Base-by-base conservation (phyloP, 495 filamentous ascomycete genomes). In the Penicillium ucsense region DNA sequence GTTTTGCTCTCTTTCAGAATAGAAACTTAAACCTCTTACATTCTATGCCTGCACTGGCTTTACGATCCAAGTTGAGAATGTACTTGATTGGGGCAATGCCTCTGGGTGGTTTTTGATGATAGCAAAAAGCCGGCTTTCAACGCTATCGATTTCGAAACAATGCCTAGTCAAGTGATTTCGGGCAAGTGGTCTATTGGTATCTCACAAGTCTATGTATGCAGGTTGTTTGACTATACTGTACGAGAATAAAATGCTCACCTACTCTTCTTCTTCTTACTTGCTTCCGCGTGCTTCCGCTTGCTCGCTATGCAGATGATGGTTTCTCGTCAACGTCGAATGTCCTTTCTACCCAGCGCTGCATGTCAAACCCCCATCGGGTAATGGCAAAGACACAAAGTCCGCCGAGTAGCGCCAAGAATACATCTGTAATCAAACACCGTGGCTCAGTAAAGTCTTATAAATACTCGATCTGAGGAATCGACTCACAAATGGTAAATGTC, bases 401-500 rank as follows among this genome's bases (percentile, higher is more conserved):
- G 4, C 68, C 57, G 6, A 58, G 57, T 8, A 72, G 41, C 6
- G 59, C 58, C 9, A 72, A 58, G 29, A 65, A 49, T 28, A 67
- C 65, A 48, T 61, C 68, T 20, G 20, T 72, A 42, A 12, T 4
- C 45, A 27, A 36, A 39, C 2, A 37, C 30, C 27, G 48, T 47
- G 48, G 50, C 48, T 28, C 4, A 31, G n/a, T 8, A 12, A 4
- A 33, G 9, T 1, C 8, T 33, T 5, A n/a, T 29, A 2, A 1
- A 4, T 9, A 9, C 30, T 8, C 4, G 27, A 6, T 31, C 9
- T 43, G 6, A 32, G 12, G 8, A 6, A 3, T 8, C 7, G 30
- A 61, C 67, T 53, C 49, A 73, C 70, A 67, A 42, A 73, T 69
- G 0, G 68, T 72, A 60, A 71, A 73, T 40, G 68, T 65, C 64